Evolutionary conservation across 345 rosid species (phyloP).

Genomic region (Hypericum perforatum): DNA sequence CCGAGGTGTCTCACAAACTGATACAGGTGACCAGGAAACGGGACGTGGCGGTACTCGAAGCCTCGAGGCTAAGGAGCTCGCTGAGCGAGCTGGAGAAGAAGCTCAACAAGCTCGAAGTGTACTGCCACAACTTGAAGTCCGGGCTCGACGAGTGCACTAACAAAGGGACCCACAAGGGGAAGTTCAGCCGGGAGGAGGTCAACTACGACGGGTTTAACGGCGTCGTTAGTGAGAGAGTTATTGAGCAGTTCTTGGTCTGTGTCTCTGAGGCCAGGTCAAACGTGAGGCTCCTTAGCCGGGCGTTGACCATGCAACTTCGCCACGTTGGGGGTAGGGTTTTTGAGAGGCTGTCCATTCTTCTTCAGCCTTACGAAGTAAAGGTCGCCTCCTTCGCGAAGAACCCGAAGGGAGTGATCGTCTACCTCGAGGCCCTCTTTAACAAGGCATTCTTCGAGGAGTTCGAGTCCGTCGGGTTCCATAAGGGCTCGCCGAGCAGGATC

Average conservation of each 20-base stretch:
- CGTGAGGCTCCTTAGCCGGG: conserved; percentile 49
- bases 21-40: conserved; percentile 67
- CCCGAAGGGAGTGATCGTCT: conserved; percentile 43
- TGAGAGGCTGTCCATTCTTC: conserved; percentile 52
- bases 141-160: conserved; percentile 57
- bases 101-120: conserved; percentile 74
- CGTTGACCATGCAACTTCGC: conserved; percentile 50
- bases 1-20: conserved; percentile 79
- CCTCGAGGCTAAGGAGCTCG: conserved; percentile 62
- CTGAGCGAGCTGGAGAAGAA: conserved; percentile 95
- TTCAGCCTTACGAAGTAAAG: conserved; percentile 62
- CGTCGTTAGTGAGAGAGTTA: conserved; percentile 32
- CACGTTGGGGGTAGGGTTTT: conserved; percentile 49
- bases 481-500: conserved; percentile 39
- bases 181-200: conserved; percentile 4
- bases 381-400: conserved; percentile 42
- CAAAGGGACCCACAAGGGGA: conserved; percentile 16
- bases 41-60: conserved; percentile 74
- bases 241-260: conserved; percentile 50
- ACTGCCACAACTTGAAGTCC: conserved; percentile 65
- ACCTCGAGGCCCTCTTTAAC: conserved; percentile 64
- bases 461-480: conserved; percentile 63
- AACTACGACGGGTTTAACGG: conserved; percentile 21
- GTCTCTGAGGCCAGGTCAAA: conserved; percentile 68
- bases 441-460: conserved; percentile 82